Percentiles rank a stretch among this genome's conserved stretches.
phyloP scores from a whole-genome alignment of 176 grass and related monocot species.

The sorghum (Sorghum bicolor) region DNA sequence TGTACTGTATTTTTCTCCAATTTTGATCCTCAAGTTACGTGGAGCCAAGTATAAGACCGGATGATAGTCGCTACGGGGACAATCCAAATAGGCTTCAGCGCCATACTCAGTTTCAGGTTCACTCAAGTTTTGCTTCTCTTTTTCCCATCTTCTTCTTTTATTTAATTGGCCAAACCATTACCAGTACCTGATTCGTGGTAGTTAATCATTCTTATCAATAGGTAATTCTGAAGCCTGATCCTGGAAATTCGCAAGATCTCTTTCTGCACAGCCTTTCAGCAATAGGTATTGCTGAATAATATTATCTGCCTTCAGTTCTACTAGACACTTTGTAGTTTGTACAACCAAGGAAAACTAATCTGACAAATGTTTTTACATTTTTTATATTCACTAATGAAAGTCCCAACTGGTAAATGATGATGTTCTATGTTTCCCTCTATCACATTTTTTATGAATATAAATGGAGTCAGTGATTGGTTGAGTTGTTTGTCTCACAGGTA shows the following conservation, averaged over 20 bases:
- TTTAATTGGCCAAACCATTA: background rate
- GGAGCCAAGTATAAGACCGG: slow-evolving; percentile 90
- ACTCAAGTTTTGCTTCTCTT: background rate
- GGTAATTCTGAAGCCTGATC: slow-evolving; percentile 95
- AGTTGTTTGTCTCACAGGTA: slow-evolving; percentile 42
- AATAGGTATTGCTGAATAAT: slow-evolving; percentile 50
- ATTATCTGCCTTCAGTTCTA: background rate
- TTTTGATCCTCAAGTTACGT: slow-evolving; percentile 57
- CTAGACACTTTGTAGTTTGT: background rate
- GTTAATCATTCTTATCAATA: slow-evolving; percentile 16
- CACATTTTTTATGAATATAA: slow-evolving; percentile 26
- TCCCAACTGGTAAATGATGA: background rate
- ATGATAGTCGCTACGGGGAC: slow-evolving; percentile 93
- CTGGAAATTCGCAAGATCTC: slow-evolving; percentile 88
- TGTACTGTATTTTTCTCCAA: background rate
- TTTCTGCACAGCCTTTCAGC: slow-evolving; percentile 92
- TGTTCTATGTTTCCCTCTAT: background rate
- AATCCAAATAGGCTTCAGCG: slow-evolving; percentile 97
- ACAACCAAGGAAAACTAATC: background rate
- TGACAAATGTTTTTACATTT: background rate
- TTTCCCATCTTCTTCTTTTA: background rate
- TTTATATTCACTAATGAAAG: background rate
- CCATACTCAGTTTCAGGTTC: slow-evolving; percentile 94
- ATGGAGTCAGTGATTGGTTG: background rate
- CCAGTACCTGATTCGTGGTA: background rate